Base-by-base conservation (phyloP, 768 basidiomycete genomes). In the Phaeolepiota aurea region DNA sequence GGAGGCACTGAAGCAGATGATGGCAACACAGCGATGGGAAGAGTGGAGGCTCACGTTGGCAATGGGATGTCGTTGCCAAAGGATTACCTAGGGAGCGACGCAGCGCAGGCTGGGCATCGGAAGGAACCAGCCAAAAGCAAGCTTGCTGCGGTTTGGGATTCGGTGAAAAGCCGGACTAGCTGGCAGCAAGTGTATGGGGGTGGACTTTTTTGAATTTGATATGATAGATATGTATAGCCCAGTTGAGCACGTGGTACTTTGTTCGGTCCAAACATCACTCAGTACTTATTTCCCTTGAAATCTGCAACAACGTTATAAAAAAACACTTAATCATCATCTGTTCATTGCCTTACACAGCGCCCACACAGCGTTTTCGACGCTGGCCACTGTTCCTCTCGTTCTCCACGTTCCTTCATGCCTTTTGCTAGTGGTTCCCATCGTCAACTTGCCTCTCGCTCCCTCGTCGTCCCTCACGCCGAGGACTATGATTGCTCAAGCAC, bases 111-210 rank as follows among this genome's bases (percentile, higher is more conserved):
- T 44, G 50, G 57, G 53, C 51, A 48, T 39, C 38, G 45, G 44
- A 22, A 45, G 41, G 48, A 49, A n/a, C 52, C 50, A 31, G 69
- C 62, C 42, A 79, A 79, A 56, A 69, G 59, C 43, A 87, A 80
- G 57, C 41, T 90, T n/a, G 71, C 63, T 1, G 68, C 64, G 21
- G 87, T 87, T 56, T 92, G 88, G 86, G 77, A 82, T 46, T 67
- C 65, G 2, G 65, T 86, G 55, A 69, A 70, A 49, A 67, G 71
- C 50, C 58, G 87, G 45, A 56, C 63, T n/a, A 87, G 85, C 60
- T 88, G 83, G 78, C 72, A 78, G 60, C 73, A 70, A 48, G 72
- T 86, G 42, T 84, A 78, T 53, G 67, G 48, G 5, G 52, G 55
- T 12, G 73, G 68, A 3, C 45, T 77, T 40, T 72, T 66, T 55